A percentile compares a stretch with the other conserved stretches of the same genome.
Conservation (phyloP, 495 filamentous ascomycete species). For the Clohesyomyces aquaticus region DNA sequence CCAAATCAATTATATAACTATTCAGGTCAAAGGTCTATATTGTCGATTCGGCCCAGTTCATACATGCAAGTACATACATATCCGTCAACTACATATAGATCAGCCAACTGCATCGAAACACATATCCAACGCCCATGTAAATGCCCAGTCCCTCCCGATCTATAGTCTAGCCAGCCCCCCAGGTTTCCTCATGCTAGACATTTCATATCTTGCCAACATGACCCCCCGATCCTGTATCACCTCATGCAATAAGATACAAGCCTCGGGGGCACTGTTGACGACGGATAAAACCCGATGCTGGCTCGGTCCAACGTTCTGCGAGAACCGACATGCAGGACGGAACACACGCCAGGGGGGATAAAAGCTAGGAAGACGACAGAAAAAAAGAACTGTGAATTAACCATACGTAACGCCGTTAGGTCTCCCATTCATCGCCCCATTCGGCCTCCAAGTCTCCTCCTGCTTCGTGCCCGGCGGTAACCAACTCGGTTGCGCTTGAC, state of each 20-base stretch:
- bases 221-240: not conserved
- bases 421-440: constrained; percentile 18
- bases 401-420: constrained; percentile 25
- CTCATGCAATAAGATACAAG: not conserved
- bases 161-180: no score
- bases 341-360: not conserved
- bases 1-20: no score
- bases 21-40: no score
- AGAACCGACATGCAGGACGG: no score
- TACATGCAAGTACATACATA: no score
- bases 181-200: not conserved
- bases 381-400: constrained; percentile 12
- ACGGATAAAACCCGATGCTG: no score
- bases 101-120: no score
- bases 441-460: constrained; percentile 40
- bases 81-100: no score
- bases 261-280: no score
- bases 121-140: constrained; percentile 21
- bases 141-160: constrained; percentile 2
- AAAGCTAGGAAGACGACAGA: not conserved
- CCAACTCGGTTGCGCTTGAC: constrained; percentile 29
- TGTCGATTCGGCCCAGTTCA: no score
- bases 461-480: constrained; percentile 42
- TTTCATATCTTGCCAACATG: not conserved
- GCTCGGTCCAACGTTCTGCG: no score